phyloP scores from a whole-genome alignment of 805 yeast species.

The Sugiyamaella americana region DNA sequence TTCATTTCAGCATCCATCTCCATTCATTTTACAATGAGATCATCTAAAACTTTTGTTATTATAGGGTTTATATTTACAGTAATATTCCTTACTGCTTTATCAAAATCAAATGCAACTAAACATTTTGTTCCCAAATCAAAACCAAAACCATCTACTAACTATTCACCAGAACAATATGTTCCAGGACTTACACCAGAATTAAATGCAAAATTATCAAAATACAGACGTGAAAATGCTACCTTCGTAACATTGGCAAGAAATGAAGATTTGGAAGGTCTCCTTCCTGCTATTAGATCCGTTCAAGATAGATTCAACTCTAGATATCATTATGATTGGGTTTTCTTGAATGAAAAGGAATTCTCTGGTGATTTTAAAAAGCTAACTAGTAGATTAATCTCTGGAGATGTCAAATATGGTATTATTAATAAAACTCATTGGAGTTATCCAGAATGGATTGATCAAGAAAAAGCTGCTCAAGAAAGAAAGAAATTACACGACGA shows the following conservation, averaged over 20 bases:
- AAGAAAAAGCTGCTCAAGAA: slow-evolving; percentile 40
- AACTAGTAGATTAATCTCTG: slow-evolving; percentile 49
- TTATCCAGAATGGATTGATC: slow-evolving; percentile 61
- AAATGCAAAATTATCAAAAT: background rate
- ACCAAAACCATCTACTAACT: no score
- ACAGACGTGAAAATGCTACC: slow-evolving; percentile 44
- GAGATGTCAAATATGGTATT: slow-evolving; percentile 55
- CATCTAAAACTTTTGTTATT: background rate
- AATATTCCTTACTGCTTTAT: background rate
- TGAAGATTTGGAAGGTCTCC: slow-evolving; percentile 50
- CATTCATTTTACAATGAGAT: background rate
- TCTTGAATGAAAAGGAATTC: slow-evolving; percentile 65
- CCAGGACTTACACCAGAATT: background rate
- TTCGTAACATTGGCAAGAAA: slow-evolving; percentile 68
- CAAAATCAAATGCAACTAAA: no score
- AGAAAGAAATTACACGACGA: slow-evolving; percentile 41
- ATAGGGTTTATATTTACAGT: background rate
- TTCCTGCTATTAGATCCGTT: slow-evolving; percentile 54
- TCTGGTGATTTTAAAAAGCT: slow-evolving; percentile 46
- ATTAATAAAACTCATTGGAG: slow-evolving; percentile 63
- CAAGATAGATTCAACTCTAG: slow-evolving; percentile 60
- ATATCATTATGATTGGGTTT: slow-evolving; percentile 72
- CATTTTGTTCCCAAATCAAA: no score
- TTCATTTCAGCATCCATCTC: background rate
- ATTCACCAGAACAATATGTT: background rate